Conservation (phyloP, 495 filamentous ascomycete species). For the Schizothecium vesticola region DNA sequence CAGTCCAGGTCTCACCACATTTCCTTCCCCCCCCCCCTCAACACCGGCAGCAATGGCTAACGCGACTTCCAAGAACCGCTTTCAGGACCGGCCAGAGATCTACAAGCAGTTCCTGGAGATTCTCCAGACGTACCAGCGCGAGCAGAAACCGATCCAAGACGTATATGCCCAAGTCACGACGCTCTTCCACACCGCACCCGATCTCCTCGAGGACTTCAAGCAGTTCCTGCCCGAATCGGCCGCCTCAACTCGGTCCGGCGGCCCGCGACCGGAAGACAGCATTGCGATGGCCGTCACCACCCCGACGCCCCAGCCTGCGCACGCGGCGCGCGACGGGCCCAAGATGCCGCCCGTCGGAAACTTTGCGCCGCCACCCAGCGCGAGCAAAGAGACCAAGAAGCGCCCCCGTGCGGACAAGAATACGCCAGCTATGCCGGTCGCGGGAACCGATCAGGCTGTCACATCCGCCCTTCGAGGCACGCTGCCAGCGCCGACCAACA, state of each 20-base stretch:
- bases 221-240: conserved; percentile 97
- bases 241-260: conserved; percentile 73
- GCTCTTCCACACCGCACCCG: conserved; percentile 88
- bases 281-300: conserved; percentile 54
- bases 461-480: conserved; percentile 31
- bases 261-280: conserved; percentile 46
- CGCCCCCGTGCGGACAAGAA: conserved; percentile 43
- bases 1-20: conserved; percentile 3
- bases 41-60: conserved; percentile 9
- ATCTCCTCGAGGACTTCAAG: conserved; percentile 97
- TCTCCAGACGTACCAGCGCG: conserved; percentile 94
- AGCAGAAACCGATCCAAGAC: conserved; percentile 97
- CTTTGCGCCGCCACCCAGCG: conserved; percentile 78
- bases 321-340: conserved; percentile 41
- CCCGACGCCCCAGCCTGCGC: conserved; percentile 45
- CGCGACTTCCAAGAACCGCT: conserved; percentile 67
- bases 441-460: conserved; percentile 29
- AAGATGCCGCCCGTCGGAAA: conserved; percentile 93
- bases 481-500: conserved; percentile 30
- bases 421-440: conserved; percentile 21
- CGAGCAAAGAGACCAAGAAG: conserved; percentile 75
- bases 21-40: conserved; percentile 1
- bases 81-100: conserved; percentile 89
- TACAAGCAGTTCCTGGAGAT: conserved; percentile 99
- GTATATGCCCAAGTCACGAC: conserved; percentile 97